A percentile compares a stretch with the other conserved stretches of the same genome.
These are phyloP conservation scores for Ceraceosorus guamensis DNA, from an alignment of 1,284 basidiomycete species.

Conservation along the genomic window DNA sequence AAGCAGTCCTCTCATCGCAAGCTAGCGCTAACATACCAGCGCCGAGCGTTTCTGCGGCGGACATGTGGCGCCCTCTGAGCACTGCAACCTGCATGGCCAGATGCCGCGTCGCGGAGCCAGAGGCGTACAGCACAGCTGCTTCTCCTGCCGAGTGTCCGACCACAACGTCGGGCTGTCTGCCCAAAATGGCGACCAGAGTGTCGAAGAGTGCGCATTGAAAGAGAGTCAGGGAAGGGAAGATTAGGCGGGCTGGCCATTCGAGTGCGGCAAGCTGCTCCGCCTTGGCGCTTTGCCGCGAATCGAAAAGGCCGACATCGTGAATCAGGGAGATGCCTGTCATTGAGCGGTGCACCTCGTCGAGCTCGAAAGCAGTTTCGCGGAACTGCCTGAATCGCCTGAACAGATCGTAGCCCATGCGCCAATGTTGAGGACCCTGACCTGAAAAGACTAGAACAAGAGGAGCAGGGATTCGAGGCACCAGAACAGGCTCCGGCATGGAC, in stretches of 20 bases:
- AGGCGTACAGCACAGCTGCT: constrained; percentile 17
- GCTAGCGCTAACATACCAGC: too few species aligned
- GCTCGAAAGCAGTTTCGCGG: constrained; percentile 14
- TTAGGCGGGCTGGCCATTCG: constrained; percentile 13
- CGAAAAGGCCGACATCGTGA: constrained; percentile 13
- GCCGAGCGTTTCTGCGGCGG: too few species aligned
- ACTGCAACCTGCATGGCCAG: too few species aligned
- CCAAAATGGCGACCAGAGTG: constrained; percentile 9
- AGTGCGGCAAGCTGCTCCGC: constrained; percentile 1
- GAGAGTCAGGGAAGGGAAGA: constrained; percentile 14
- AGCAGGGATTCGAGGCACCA: too few species aligned
- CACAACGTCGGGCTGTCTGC: constrained; percentile 11
- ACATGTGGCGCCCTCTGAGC: too few species aligned
- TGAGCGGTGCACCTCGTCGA: constrained; percentile 7
- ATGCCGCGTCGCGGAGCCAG: constrained; percentile 4
- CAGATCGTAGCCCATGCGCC: constrained; percentile 18
- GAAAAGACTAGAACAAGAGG: constrained; percentile 13
- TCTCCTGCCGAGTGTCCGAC: constrained; percentile 19
- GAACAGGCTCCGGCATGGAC: too few species aligned
- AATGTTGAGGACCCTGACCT: constrained; percentile 25
- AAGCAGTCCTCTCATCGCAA: too few species aligned
- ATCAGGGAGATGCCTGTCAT: constrained; percentile 9
- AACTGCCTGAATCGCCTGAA: constrained; percentile 15
- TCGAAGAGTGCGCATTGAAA: constrained; percentile 20
- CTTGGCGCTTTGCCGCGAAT: neutral